Base-by-base conservation (phyloP, 2,329 filamentous ascomycete genomes). In the Intubia oerlemansii region DNA sequence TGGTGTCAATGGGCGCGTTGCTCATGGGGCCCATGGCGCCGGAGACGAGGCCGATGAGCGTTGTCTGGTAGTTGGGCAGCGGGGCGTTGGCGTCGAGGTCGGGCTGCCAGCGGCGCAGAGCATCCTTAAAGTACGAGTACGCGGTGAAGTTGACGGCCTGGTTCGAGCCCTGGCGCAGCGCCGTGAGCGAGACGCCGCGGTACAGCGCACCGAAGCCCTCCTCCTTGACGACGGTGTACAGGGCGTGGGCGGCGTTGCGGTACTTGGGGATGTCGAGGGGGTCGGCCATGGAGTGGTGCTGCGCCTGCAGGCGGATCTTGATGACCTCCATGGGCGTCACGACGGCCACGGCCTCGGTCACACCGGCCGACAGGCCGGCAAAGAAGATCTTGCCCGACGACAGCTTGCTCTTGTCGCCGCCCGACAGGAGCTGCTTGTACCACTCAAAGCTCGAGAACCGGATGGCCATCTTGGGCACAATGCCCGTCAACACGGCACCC, bases 291-390 rank as follows among this genome's bases (percentile, higher is more conserved):
- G 71, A 81, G 67, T 98, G 88, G 57, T 93, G 80, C 56, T 98
- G 88, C 5, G 85, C 85, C 62, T 98, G 88, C 41, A 98, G 67
- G 27, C 88, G 78, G 48, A 98, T 98, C 66, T 98, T 98, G 54
- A 98, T 70, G 36, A 98, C 88, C 58, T 98, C 88, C 88, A 98
- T 98, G 5, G 88, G 88, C 17, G 84, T 93, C 32, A 98, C 88
- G 29, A 98, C 80, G 27, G 79, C 75, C 25, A 98, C 85, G 38
- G 88, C 88, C 63, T 98, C 88, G 13, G 88, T 95, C 12, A 98
- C 72, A 53, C 88, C 88, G 16, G 88, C 88, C 15, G 78, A 68
- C 25, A 98, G 72, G 46, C 88, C 88, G 42, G 88, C 54, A 5
- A 60, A 2, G 42, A 68, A 66, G 24, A 81, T 93, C 15, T 66